A percentile compares a stretch with the other conserved stretches of the same genome.
These are phyloP conservation scores for Lizonia empirigonia DNA, from an alignment of 2,329 filamentous ascomycete genomes.

Conservation along the genomic window DNA sequence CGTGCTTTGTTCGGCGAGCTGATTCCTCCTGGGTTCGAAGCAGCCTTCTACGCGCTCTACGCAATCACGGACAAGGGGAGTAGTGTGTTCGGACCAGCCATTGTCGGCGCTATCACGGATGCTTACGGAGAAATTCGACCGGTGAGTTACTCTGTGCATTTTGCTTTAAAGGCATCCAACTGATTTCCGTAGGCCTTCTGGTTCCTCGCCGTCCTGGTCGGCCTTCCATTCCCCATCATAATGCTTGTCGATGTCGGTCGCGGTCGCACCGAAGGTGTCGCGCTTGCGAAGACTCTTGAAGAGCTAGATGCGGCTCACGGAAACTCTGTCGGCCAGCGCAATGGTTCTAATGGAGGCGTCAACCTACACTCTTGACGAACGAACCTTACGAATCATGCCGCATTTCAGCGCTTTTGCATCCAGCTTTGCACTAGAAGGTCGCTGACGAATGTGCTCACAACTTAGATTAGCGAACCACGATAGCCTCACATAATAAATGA, in stretches of 20 bases:
- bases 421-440: not conserved
- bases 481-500: constrained; percentile 4
- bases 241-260: constrained; percentile 81
- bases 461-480: not conserved
- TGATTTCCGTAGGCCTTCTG: constrained; percentile 69
- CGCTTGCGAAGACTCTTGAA: constrained; percentile 48
- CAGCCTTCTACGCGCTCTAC: constrained; percentile 94
- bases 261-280: constrained; percentile 51
- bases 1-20: constrained; percentile 90
- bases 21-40: constrained; percentile 91
- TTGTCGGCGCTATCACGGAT: constrained; percentile 93
- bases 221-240: constrained; percentile 82
- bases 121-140: constrained; percentile 58
- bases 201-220: constrained; percentile 86
- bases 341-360: not conserved
- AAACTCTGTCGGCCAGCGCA: not conserved
- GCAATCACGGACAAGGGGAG: constrained; percentile 98
- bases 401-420: not conserved
- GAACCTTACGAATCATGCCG: not conserved
- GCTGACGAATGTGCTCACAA: not conserved
- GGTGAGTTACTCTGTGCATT: constrained; percentile 31
- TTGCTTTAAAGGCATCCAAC: not conserved
- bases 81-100: constrained; percentile 89
- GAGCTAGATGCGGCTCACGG: constrained; percentile 17
- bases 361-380: not conserved